A percentile compares a stretch with the other conserved stretches of the same genome.
phyloP scores from a whole-genome alignment of 1,284 basidiomycete species.

The Crucibulum cyathiforme region DNA sequence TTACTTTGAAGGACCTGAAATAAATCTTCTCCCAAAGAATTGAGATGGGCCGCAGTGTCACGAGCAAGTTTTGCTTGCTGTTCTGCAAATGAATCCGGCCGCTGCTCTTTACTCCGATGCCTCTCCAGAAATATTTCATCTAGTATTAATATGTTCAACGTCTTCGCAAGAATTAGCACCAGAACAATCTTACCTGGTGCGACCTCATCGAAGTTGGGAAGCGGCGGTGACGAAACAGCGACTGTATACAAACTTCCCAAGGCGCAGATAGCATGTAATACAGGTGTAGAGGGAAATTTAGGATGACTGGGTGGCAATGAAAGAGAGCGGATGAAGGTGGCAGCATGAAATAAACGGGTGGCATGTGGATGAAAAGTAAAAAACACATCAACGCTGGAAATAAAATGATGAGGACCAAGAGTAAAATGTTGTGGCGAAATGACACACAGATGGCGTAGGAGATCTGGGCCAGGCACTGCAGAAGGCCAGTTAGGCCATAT shows the following conservation, averaged over 20 bases:
- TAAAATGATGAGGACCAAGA: constrained; percentile 2
- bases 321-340: constrained; percentile 70
- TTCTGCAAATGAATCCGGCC: constrained; percentile 70
- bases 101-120: constrained; percentile 50
- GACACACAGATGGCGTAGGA: constrained; percentile 69
- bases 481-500: constrained; percentile 69
- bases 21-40: constrained; percentile 58
- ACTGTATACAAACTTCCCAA: constrained; percentile 72
- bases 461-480: constrained; percentile 61
- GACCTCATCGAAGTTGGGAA: constrained; percentile 54
- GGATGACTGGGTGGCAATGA: constrained; percentile 70
- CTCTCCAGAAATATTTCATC: constrained; percentile 62
- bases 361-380: constrained; percentile 77
- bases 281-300: constrained; percentile 68
- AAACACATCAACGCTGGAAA: constrained; percentile 68
- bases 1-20: constrained; percentile 71
- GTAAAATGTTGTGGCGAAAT: constrained; percentile 1
- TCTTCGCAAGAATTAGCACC: not conserved
- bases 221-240: constrained; percentile 58
- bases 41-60: constrained; percentile 53
- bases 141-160: constrained; percentile 13
- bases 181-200: constrained; percentile 45
- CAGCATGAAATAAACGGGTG: constrained; percentile 64
- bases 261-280: constrained; percentile 81
- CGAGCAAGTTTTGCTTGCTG: constrained; percentile 66